phyloP scores from a whole-genome alignment of 164 flowering plant genomes.

The Magnolia officinalis region DNA sequence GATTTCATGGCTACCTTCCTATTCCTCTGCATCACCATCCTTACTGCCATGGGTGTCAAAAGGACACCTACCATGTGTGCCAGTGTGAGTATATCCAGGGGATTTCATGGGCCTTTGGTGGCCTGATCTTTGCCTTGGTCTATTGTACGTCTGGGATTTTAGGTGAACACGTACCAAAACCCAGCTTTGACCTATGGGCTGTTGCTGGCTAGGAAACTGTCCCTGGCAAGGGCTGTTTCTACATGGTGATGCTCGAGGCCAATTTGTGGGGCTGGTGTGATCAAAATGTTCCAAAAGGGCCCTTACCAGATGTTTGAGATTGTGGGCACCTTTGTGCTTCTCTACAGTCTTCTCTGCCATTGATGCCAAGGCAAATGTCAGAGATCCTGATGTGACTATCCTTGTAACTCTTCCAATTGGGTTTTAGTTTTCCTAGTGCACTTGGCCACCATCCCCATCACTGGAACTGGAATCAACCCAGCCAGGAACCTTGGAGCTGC shows the following conservation, averaged over 20 bases:
- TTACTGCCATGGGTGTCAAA: no score
- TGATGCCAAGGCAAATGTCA: conserved; percentile 59
- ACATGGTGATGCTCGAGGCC: conserved; percentile 28
- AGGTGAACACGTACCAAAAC: no score
- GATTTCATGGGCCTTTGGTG: no score
- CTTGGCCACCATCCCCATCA: conserved; percentile 68
- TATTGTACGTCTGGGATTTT: no score
- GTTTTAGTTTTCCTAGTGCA: conserved; percentile 65
- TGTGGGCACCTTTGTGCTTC: conserved; percentile 56
- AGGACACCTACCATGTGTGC: no score
- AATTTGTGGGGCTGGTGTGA: conserved; percentile 35
- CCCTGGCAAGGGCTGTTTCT: conserved; percentile 48
- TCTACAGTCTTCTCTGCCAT: conserved; percentile 64
- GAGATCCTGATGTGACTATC: conserved; percentile 62
- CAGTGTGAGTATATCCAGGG: no score
- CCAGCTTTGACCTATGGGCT: no score
- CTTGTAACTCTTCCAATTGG: conserved; percentile 61
- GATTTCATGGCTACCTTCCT: no score
- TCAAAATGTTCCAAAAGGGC: conserved; percentile 29
- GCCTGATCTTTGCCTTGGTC: no score
- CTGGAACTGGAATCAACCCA: conserved; percentile 68
- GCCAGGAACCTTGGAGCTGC: conserved; percentile 70
- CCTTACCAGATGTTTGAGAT: conserved; percentile 13
- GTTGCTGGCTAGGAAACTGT: conserved; percentile 37
- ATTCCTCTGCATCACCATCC: no score